These are phyloP conservation scores for Populus tremula DNA, from an alignment of 345 rosid species.

Conservation along the genomic window DNA sequence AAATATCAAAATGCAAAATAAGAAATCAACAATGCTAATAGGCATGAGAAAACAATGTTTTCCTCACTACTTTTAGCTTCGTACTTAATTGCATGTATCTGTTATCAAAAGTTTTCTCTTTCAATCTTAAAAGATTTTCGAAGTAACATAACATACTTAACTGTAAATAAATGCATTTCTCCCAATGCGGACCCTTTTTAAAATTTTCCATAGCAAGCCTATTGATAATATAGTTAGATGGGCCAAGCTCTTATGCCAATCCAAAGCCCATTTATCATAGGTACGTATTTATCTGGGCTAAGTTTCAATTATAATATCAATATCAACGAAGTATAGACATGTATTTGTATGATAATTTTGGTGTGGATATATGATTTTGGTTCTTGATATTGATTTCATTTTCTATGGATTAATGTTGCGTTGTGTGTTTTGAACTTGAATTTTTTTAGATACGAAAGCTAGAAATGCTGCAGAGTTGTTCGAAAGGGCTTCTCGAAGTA, in stretches of 20 bases:
- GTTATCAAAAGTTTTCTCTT: no score
- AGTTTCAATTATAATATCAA: neutral
- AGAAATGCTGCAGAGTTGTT: conserved; percentile 65
- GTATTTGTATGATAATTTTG: no score
- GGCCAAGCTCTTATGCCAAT: neutral
- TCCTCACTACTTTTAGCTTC: no score
- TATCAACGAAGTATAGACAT: no score
- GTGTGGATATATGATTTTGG: neutral
- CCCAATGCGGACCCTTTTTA: no score
- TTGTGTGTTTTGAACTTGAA: neutral
- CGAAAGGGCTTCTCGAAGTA: conserved; percentile 72
- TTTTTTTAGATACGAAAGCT: conserved; percentile 52
- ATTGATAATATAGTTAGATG: neutral
- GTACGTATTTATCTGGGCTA: neutral
- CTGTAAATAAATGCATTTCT: no score
- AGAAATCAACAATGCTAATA: no score
- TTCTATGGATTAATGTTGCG: neutral
- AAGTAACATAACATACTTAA: no score
- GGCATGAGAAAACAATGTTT: no score
- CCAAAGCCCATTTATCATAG: neutral
- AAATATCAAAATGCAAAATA: no score
- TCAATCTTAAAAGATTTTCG: no score
- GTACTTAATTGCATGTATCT: no score
- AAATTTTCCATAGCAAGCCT: neutral
- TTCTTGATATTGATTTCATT: neutral